Evolutionary conservation across 352 stramenopile species (phyloP), one percentile per base, ranked within the genome.

Genomic region (Phytophthora cryptogea): DNA sequence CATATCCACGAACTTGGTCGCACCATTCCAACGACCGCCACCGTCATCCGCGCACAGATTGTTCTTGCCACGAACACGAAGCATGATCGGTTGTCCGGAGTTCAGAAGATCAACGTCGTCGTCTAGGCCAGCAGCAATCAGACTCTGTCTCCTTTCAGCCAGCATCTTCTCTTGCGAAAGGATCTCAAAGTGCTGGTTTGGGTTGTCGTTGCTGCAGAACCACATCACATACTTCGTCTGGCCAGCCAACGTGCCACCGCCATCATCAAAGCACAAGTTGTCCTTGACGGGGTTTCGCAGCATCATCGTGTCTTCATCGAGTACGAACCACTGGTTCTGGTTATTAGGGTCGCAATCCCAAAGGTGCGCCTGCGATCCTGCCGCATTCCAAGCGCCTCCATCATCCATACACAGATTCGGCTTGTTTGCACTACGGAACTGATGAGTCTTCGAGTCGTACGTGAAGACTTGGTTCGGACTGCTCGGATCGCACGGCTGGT

Each of bases 1-100:
- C 50, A 49, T 37, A 5, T 62, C 8, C 3, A 42, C 36, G 9
- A 78, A 68, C 23, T 66, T 55, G 4, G 59, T 66, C 6, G 57
- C 37, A 2, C 57, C 70, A 17, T 50, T 56, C 31, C 26, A 60
- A 13, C 47, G 63, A n/a, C 63, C 58, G 17, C 58, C 67, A 10
- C 70, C 70, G 32, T 79, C 67, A 23, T 76, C 70, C 20, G 68
- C 30, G 37, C 63, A 79, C 20, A 77, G 8, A 16, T 63, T 66
- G 4, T 68, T 61, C 31, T 74, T 74, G 17, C 55, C 51, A 4
- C 39, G 49, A 20, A 62, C 37, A 17, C 65, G 65, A 13, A 74
- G 23, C 54, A 74, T 53, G 48, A 67, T 55, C 31, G 52, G 48
- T 37, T 67, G 14, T 4, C 46, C 58, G 7, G 63, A 51, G 13